These are phyloP conservation scores for Cochlearia excelsa DNA, from an alignment of 345 rosid species.

Conservation along the genomic window DNA sequence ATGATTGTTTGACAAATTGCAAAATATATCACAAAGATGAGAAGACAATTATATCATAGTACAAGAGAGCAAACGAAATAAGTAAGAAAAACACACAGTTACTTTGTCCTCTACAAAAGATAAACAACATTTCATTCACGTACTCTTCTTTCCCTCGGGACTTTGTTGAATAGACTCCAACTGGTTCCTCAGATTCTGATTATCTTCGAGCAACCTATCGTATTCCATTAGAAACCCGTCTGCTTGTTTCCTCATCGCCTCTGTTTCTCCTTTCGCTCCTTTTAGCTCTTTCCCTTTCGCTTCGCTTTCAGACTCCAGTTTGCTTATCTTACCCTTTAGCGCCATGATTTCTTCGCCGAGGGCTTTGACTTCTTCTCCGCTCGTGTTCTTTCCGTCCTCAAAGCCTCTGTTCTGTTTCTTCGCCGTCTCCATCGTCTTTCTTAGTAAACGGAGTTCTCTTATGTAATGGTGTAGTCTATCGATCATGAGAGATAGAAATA, in stretches of 20 bases:
- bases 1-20: too few relatives aligned
- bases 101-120: conserved; percentile 21
- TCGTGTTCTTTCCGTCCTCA: conserved; percentile 54
- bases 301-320: conserved; percentile 51
- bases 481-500: conserved; percentile 75
- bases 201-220: conserved; percentile 68
- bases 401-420: conserved; percentile 65
- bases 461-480: conserved; percentile 87
- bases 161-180: conserved; percentile 51
- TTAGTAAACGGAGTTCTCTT: conserved; percentile 65
- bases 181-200: conserved; percentile 68
- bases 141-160: conserved; percentile 52
- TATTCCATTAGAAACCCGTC: conserved; percentile 69
- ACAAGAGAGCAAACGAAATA: too few relatives aligned
- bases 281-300: conserved; percentile 52
- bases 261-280: conserved; percentile 55
- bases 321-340: conserved; percentile 46
- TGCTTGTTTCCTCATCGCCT: conserved; percentile 63
- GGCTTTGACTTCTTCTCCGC: conserved; percentile 44
- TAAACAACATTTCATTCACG: conserved; percentile 25
- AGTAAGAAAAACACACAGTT: neutral
- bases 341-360: conserved; percentile 47
- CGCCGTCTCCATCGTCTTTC: conserved; percentile 72
- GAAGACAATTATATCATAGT: too few relatives aligned
- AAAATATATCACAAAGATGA: too few relatives aligned